Conservation (phyloP, 768 basidiomycete genomes). For the Mycena crocata region DNA sequence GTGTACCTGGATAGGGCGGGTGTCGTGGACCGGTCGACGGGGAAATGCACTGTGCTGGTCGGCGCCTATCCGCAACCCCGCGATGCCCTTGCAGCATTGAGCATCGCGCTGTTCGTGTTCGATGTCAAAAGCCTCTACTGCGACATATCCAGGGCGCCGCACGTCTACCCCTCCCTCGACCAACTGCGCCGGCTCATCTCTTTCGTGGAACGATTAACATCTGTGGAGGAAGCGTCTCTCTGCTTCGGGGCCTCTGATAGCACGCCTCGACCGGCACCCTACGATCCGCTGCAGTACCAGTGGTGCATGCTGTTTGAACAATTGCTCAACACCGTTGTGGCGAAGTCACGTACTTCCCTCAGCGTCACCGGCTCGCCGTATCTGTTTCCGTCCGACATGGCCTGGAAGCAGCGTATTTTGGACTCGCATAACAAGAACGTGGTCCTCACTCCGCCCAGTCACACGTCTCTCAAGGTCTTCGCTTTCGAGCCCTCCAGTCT, state of each 20-base stretch:
- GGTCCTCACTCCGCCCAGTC: background rate
- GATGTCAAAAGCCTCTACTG: background rate
- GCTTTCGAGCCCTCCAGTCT: constrained; percentile 4
- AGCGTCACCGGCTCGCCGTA: constrained; percentile 2
- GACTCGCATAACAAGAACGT: background rate
- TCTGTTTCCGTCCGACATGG: background rate
- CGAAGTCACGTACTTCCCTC: constrained; percentile 1
- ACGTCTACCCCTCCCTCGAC: constrained; percentile 8
- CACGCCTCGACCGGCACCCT: background rate
- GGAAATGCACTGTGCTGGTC: background rate
- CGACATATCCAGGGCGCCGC: background rate
- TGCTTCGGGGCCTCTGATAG: background rate
- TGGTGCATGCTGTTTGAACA: constrained; percentile 1
- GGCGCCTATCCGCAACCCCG: background rate
- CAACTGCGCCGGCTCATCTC: constrained; percentile 7
- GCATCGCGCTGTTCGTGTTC: background rate
- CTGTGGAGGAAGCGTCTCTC: background rate
- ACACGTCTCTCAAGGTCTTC: background rate
- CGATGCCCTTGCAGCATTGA: background rate
- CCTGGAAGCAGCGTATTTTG: background rate
- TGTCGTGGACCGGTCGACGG: constrained; percentile 1
- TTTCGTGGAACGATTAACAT: background rate
- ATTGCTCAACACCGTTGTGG: constrained; percentile 5
- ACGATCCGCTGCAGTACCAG: constrained; percentile 1
- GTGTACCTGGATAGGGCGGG: background rate